phyloP scores from a whole-genome alignment of 2,329 filamentous ascomycete genomes.

The Diatrype stigma region DNA sequence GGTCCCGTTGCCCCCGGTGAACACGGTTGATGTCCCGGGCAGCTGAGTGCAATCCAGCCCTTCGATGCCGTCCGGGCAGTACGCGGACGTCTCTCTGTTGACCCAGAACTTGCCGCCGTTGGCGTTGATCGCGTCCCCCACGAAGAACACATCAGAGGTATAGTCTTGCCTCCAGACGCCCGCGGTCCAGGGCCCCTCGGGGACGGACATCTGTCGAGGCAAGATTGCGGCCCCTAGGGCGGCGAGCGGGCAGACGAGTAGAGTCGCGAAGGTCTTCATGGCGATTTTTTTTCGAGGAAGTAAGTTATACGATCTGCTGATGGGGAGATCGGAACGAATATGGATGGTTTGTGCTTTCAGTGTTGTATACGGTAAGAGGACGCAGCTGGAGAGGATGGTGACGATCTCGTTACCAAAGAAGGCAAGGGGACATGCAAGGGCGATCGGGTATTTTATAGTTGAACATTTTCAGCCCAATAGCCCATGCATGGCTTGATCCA shows the following conservation, averaged over 20 bases:
- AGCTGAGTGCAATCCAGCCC: constrained; percentile 13
- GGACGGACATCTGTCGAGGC: constrained; percentile 2
- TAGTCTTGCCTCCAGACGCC: constrained; percentile 11
- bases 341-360: too few relatives aligned
- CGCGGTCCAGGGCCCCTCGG: constrained; percentile 11
- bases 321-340: too few relatives aligned
- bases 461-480: too few relatives aligned
- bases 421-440: too few relatives aligned
- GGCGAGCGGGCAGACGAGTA: constrained; percentile 2
- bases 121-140: constrained; percentile 15
- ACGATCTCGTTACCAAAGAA: too few relatives aligned
- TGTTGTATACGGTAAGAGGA: too few relatives aligned
- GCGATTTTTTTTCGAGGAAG: neutral
- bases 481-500: too few relatives aligned
- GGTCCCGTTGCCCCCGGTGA: constrained; percentile 10
- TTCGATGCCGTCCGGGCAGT: constrained; percentile 13
- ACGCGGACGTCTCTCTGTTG: constrained; percentile 14
- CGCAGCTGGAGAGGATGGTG: too few relatives aligned
- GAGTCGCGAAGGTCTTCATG: constrained; percentile 4
- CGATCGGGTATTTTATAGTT: too few relatives aligned
- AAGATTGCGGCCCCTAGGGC: constrained; percentile 4
- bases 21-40: constrained; percentile 12
- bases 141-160: constrained; percentile 4
- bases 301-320: neutral
- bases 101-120: constrained; percentile 20